These are phyloP conservation scores for Globisporangium ultimum DNA, from an alignment of 352 stramenopile genomes.

Conservation along the genomic window DNA sequence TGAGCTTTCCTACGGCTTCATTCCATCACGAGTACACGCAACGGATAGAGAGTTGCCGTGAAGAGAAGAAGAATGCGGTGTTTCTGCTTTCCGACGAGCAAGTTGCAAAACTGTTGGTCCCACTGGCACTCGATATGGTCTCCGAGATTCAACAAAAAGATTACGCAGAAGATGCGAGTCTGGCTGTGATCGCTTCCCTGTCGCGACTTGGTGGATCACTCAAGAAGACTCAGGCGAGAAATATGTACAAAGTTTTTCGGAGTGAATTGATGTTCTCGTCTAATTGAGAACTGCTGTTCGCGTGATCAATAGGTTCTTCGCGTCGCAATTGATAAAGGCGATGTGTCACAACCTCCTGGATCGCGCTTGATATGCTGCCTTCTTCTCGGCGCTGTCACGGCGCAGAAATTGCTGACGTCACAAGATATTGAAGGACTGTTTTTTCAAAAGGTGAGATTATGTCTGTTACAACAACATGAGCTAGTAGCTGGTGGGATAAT, in stretches of 20 bases:
- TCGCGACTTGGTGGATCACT: slow-evolving; percentile 49
- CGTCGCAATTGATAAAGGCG: slow-evolving; percentile 79
- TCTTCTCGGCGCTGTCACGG: slow-evolving; percentile 66
- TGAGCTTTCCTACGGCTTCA: slow-evolving; percentile 45
- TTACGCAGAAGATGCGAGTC: slow-evolving; percentile 59
- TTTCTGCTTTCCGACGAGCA: slow-evolving; percentile 79
- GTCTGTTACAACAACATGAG: neutral
- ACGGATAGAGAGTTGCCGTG: slow-evolving; percentile 36
- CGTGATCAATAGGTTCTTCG: slow-evolving; percentile 53
- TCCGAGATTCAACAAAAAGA: slow-evolving; percentile 79
- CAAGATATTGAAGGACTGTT: slow-evolving; percentile 81
- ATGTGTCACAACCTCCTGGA: slow-evolving; percentile 72
- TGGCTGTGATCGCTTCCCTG: slow-evolving; percentile 51
- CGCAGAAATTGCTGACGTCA: slow-evolving; percentile 55
- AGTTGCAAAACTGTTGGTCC: slow-evolving; percentile 66
- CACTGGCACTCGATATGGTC: slow-evolving; percentile 69
- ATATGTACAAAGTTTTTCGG: neutral
- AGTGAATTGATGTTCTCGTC: neutral
- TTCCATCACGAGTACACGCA: slow-evolving; percentile 68
- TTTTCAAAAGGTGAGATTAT: slow-evolving; percentile 63
- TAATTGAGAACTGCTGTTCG: neutral
- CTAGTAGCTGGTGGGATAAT: neutral
- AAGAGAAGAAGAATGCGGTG: slow-evolving; percentile 54
- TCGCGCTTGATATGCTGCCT: slow-evolving; percentile 80
- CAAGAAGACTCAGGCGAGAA: slow-evolving; percentile 71